Evolutionary conservation across 1,284 basidiomycete genomes (phyloP).

Genomic region (Ustilago sp.): DNA sequence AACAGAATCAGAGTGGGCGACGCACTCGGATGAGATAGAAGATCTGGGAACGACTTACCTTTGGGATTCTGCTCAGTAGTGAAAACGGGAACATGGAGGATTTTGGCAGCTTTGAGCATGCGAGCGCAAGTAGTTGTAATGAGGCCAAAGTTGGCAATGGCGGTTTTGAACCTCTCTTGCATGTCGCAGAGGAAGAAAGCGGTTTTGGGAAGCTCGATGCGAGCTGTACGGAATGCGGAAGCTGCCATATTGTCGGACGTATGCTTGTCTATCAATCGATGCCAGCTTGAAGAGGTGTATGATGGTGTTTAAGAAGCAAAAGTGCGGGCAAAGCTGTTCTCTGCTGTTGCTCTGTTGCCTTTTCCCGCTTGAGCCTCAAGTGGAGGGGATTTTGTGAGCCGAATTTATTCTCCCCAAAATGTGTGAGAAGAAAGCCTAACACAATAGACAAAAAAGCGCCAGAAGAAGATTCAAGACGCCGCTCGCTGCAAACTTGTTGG

Average conservation of each 20-base stretch:
- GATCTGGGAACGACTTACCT: slow-evolving; percentile 72
- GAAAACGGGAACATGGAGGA: slow-evolving; percentile 79
- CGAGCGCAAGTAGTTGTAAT: slow-evolving; percentile 55
- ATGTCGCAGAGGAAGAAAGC: slow-evolving; percentile 65
- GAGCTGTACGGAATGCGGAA: slow-evolving; percentile 34
- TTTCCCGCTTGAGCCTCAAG: neutral
- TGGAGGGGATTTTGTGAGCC: too few relatives aligned
- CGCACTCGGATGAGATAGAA: too few relatives aligned
- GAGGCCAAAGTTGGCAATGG: slow-evolving; percentile 57
- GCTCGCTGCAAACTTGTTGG: too few relatives aligned
- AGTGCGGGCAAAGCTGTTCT: too few relatives aligned
- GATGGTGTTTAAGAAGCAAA: neutral
- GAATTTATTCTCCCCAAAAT: too few relatives aligned
- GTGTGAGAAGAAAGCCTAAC: too few relatives aligned
- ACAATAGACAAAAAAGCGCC: too few relatives aligned
- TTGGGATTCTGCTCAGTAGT: slow-evolving; percentile 85
- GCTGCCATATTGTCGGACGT: slow-evolving; percentile 10
- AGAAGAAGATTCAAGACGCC: too few relatives aligned
- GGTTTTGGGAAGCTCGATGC: slow-evolving; percentile 56
- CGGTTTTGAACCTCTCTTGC: slow-evolving; percentile 60
- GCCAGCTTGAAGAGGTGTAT: neutral
- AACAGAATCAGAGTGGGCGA: neutral
- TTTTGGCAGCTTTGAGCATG: slow-evolving; percentile 70
- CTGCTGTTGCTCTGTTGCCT: too few relatives aligned
- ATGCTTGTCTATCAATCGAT: neutral